Evolutionary conservation across 441 rosid species (phyloP).

Genomic region (Pelargonium citronellum): DNA sequence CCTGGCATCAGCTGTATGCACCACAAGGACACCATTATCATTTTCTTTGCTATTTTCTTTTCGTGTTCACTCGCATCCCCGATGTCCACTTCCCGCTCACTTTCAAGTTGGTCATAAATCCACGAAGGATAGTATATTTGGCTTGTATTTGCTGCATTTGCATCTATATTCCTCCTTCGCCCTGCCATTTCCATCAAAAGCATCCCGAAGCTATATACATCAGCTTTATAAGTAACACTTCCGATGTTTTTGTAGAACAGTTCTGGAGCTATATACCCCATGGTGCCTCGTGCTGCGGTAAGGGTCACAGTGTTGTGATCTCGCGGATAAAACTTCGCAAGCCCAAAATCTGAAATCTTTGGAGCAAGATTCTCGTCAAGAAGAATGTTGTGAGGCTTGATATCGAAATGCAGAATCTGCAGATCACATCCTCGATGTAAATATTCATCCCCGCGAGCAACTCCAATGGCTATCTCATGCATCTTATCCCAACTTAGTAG

Average conservation of each 20-base stretch:
- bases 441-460: background rate
- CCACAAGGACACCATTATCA: background rate
- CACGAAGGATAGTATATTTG: constrained; percentile 1
- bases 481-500: background rate
- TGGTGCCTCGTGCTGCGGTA: background rate
- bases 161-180: constrained; percentile 2
- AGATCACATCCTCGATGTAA: background rate
- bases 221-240: background rate
- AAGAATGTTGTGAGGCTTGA: background rate
- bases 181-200: constrained; percentile 3
- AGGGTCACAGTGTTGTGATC: constrained; percentile 1
- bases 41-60: background rate
- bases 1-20: background rate
- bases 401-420: background rate
- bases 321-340: background rate
- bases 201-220: constrained; percentile 1
- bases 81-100: background rate
- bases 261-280: background rate
- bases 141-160: background rate
- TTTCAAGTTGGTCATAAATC: background rate
- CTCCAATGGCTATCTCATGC: constrained; percentile 5
- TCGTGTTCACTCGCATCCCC: constrained; percentile 1
- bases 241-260: background rate
- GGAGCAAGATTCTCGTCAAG: background rate
- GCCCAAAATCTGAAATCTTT: background rate